phyloP scores from a whole-genome alignment of 2,329 filamentous ascomycete species.

The Fusarium sp. region DNA sequence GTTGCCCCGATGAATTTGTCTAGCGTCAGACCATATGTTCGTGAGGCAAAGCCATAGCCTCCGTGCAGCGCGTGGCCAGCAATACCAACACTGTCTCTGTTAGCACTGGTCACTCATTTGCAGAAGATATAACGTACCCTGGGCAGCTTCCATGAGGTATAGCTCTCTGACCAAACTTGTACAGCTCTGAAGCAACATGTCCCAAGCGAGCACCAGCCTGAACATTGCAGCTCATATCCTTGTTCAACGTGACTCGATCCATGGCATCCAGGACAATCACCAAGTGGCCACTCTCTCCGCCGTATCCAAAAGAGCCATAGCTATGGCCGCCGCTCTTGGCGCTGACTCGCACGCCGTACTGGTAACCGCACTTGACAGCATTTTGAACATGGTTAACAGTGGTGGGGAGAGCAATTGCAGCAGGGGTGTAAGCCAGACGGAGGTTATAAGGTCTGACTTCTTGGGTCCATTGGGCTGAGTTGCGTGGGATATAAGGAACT shows the following conservation, averaged over 20 bases:
- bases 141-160: slow-evolving; percentile 67
- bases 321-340: slow-evolving; percentile 66
- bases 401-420: slow-evolving; percentile 51
- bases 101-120: not conserved
- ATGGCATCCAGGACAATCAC: slow-evolving; percentile 58
- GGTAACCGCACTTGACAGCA: slow-evolving; percentile 61
- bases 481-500: slow-evolving; percentile 38
- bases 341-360: slow-evolving; percentile 61
- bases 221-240: slow-evolving; percentile 37
- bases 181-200: slow-evolving; percentile 58
- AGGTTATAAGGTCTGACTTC: slow-evolving; percentile 54
- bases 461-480: slow-evolving; percentile 50
- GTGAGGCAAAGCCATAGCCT: slow-evolving; percentile 51
- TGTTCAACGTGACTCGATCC: slow-evolving; percentile 49
- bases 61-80: slow-evolving; percentile 50
- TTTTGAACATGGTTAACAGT: slow-evolving; percentile 57
- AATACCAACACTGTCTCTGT: slow-evolving; percentile 46
- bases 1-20: slow-evolving; percentile 50
- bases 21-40: slow-evolving; percentile 48
- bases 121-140: slow-evolving; percentile 52
- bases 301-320: slow-evolving; percentile 64
- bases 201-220: slow-evolving; percentile 65
- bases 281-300: slow-evolving; percentile 58
- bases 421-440: slow-evolving; percentile 51
- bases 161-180: slow-evolving; percentile 55